Base-by-base conservation (phyloP, 164 flowering plant species). In the Vitis amurensis region DNA sequence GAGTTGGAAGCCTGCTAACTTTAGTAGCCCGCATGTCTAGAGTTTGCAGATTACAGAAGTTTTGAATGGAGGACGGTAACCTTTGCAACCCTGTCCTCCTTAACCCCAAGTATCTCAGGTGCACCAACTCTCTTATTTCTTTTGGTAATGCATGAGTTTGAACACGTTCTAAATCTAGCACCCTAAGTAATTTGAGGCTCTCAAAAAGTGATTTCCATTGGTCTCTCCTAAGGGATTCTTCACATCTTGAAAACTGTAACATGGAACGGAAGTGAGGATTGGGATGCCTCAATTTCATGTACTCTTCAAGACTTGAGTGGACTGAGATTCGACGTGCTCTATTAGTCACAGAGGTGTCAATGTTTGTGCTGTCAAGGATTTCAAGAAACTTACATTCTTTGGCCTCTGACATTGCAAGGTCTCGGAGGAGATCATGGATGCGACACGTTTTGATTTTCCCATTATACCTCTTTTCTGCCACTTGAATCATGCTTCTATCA, bases 361-460 rank as follows among this genome's bases (percentile, higher is more conserved):
- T 55, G 37, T 15, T 50, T 13, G 14, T 11, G 14, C 50, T 15
- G 5, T 37, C 44, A 49, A 2, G 9, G 14, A 63, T 29, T 11
- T 27, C 55, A 37, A 60, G 23, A 55, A 72, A 71, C 5, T 55
- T 71, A 0, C 63, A 64, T 23, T 73, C 70, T 27, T 60, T 23
- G 9, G 69, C 67, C 64, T 70, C 60, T 9, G 1, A 48, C 15
- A 67, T 4, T 48, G 50, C 12, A 4, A 76, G 52, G 2, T 70
- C 74, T 9, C 74, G 30, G 9, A 76, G 3, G 4, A 70, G 51
- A 56, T 68, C 68, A 68, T 79, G 77, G 3, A 76, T n/a, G 0
- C 44, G 14, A 47, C 69, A 73, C 3, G 53, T 0, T 50, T 50
- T 50, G 13, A 50, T 13, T 50, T 13, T 13, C 11, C 53, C 53